A percentile compares a stretch with the other conserved stretches of the same genome.
phyloP scores from a whole-genome alignment of 139 green algal species.

The Micromonas commoda region DNA sequence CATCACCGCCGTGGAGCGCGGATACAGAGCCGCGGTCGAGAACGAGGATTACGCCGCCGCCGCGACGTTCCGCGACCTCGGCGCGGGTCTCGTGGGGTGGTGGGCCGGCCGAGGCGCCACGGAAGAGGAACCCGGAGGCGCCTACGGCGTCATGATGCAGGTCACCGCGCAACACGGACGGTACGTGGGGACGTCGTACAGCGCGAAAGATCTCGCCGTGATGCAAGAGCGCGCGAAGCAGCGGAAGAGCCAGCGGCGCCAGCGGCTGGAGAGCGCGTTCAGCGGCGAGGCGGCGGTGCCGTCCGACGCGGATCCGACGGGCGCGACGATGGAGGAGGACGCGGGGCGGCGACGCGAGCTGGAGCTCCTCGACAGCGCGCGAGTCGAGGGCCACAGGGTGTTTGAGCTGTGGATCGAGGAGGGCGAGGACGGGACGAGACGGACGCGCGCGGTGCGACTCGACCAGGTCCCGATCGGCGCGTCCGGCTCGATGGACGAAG shows the following conservation, averaged over 20 bases:
- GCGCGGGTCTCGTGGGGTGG: slow-evolving; percentile 5
- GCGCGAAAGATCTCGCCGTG: slow-evolving; percentile 3
- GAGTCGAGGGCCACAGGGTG: too few relatives aligned
- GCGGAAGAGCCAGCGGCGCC: too few relatives aligned
- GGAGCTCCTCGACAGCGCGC: too few relatives aligned
- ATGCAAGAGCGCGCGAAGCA: background rate
- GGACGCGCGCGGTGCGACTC: background rate
- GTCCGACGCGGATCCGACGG: too few relatives aligned
- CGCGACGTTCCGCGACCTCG: background rate
- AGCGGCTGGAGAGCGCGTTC: too few relatives aligned
- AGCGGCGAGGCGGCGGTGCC: too few relatives aligned
- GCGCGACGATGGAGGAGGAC: too few relatives aligned
- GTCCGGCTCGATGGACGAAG: too few relatives aligned
- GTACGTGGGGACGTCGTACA: slow-evolving; percentile 2
- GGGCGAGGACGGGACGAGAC: background rate
- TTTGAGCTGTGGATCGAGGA: background rate
- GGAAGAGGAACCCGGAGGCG: background rate
- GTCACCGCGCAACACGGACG: background rate
- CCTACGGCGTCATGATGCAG: background rate
- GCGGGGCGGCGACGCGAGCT: too few relatives aligned
- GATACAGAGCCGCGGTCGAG: background rate
- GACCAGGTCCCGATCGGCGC: background rate
- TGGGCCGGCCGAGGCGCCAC: background rate
- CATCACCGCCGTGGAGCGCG: background rate
- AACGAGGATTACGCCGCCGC: background rate